Evolutionary conservation across 140 eudicot species (phyloP), one percentile per base, ranked within the genome.

Genomic region (Ambrosia hybrid): DNA sequence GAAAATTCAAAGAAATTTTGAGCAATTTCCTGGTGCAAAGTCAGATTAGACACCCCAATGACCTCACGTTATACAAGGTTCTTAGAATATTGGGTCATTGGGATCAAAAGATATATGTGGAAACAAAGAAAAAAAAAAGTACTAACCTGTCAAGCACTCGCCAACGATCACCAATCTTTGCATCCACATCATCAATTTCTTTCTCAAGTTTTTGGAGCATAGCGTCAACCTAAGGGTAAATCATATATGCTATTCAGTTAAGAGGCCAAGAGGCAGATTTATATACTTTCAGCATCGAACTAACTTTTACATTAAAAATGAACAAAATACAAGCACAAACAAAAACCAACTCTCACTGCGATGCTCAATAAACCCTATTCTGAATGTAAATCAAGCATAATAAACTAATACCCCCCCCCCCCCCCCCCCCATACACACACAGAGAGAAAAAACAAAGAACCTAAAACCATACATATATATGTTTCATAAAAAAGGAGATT

Each of bases 121-220:
- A 43, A 13, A 53, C 15, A 2, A 33, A 38, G 0, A n/a, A 73
- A 12, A 15, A 5, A 63, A 60, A 8, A n/a, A n/a, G 6, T 53
- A 70, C 48, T 60, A 30, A 88, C 97, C 85, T 81, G 83, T 91
- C 97, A 74, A 91, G 97, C 17, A 91, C 74, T 71, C 88, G 88
- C 91, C 92, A 88, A 12, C 89, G 91, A 65, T 91, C 96, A 61
- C 97, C 97, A 68, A 91, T 88, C 72, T 88, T 88, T 17, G 96
- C 96, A 84, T 91, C 97, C 65, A 91, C 97, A 60, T 86, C 97
- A 84, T 91, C 97, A 48, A 91, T 88, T 79, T 91, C 97, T 67
- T 91, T 91, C 80, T 91, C 97, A 56, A 91, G 97, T 43, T 84
- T 86, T 74, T 91, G 94, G 55, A 91, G 91, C 94, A 91, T 91